phyloP scores from a whole-genome alignment of 768 basidiomycete species.

The Mycena kentingensis region DNA sequence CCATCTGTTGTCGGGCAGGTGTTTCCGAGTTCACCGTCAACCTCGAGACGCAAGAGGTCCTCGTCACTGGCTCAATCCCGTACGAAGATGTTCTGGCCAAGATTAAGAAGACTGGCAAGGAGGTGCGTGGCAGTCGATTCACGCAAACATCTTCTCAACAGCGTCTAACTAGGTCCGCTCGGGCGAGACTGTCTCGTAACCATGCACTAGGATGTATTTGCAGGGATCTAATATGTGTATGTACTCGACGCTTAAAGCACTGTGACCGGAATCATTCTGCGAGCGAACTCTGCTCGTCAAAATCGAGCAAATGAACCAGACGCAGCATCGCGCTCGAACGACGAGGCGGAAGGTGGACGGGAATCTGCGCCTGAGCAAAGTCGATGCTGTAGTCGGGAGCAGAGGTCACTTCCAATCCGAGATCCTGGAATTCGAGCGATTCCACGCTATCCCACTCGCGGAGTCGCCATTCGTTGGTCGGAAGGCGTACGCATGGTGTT shows the following conservation, averaged over 20 bases:
- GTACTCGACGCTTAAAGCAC: neutral
- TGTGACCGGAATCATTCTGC: too few species aligned
- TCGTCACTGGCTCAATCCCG: conserved; percentile 58
- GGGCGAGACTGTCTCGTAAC: conserved; percentile 45
- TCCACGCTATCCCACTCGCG: too few species aligned
- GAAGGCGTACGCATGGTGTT: too few species aligned
- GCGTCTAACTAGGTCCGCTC: conserved; percentile 41
- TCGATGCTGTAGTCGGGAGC: too few species aligned
- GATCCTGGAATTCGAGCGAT: too few species aligned
- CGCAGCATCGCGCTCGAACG: too few species aligned
- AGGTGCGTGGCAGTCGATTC: conserved; percentile 45
- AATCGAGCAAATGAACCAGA: too few species aligned
- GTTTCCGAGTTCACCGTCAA: conserved; percentile 59
- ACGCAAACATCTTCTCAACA: conserved; percentile 12
- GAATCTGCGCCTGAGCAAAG: too few species aligned
- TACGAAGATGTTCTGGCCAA: conserved; percentile 69
- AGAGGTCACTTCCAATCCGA: too few species aligned
- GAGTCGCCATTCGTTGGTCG: too few species aligned
- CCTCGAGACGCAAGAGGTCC: conserved; percentile 72
- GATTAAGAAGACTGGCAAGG: conserved; percentile 92
- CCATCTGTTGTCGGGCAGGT: conserved; percentile 38
- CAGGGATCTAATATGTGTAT: conserved; percentile 2
- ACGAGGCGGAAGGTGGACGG: too few species aligned
- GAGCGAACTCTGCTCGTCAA: too few species aligned
- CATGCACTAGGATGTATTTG: neutral